Evolutionary conservation across 768 basidiomycete genomes (phyloP).

Genomic region (Hortiboletus campestris): DNA sequence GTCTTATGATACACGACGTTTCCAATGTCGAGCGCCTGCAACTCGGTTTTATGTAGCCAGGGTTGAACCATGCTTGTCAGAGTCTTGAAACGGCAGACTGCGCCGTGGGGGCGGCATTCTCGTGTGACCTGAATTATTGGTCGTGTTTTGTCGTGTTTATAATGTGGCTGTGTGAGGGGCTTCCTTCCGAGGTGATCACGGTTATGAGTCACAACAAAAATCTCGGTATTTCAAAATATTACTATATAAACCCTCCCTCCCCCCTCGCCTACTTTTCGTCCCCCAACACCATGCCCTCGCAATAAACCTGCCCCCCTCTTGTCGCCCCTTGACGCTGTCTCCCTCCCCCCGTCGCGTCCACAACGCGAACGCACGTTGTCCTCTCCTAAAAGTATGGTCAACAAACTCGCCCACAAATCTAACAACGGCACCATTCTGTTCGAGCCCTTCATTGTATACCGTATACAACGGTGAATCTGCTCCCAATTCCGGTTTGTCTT

Average conservation of each 20-base stretch:
- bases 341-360: slow-evolving; percentile 21
- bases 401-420: slow-evolving; percentile 76
- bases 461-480: slow-evolving; percentile 63
- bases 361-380: slow-evolving; percentile 26
- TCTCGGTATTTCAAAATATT: slow-evolving; percentile 30
- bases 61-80: too few relatives aligned
- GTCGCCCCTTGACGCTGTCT: slow-evolving; percentile 10
- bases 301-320: slow-evolving; percentile 15
- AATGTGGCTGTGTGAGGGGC: slow-evolving; percentile 29
- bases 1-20: slow-evolving; percentile 2
- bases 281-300: slow-evolving; percentile 40
- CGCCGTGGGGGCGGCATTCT: slow-evolving; percentile 19
- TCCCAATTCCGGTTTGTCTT: slow-evolving; percentile 20
- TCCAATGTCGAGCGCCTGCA: background rate
- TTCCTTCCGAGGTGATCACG: slow-evolving; percentile 30
- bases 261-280: slow-evolving; percentile 24
- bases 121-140: slow-evolving; percentile 23
- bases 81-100: background rate
- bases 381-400: slow-evolving; percentile 65
- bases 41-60: too few relatives aligned
- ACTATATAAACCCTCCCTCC: slow-evolving; percentile 45
- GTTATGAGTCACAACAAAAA: slow-evolving; percentile 34
- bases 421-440: slow-evolving; percentile 87
- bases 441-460: slow-evolving; percentile 84
- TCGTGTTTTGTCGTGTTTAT: slow-evolving; percentile 23